Evolutionary conservation across 1,139 yeast species (phyloP), one percentile per base, ranked within the genome.

Genomic region (Kurtzmaniella quercitrusa): DNA sequence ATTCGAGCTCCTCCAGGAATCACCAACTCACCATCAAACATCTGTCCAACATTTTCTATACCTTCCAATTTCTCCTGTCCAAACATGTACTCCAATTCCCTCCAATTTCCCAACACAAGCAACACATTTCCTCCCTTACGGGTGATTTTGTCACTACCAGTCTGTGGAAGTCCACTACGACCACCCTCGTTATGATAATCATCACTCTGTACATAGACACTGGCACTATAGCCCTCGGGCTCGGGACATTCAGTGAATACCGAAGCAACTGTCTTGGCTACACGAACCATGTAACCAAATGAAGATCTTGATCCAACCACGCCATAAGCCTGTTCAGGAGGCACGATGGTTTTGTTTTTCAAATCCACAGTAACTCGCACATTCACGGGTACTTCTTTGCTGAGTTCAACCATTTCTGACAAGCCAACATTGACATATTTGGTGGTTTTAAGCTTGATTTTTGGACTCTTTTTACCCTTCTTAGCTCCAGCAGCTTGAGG

Each of bases 301-400:
- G 84, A 69, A 6, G 79, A 69, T 47, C 74, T 74, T 33, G 77
- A 74, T 0, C 89, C 89, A 3, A 68, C 63, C 3, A 63, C 54
- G 1, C 86, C 87, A 56, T 87, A 88, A 0, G 95, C 95, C 40
- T 77, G 80, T 15, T 66, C 52, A 3, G 95, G 89, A 1, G 91
- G 78, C 0, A 87, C 94, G 6, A 88, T 78, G 44, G 75, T 76
- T 44, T 73, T 74, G 23, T 76, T 76, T 42, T 77, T 69, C 23
- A 79, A 55, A 55, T 89, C 89, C 1, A 89, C 88, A 0, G 95
- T 87, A 5, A 89, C 96, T 50, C 96, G 66, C 5, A 85, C 87
- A 52, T 85, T 82, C 1, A 80, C 76, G 1, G 96, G 96, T 2
- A 88, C 82, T 47, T 82, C 81, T 46, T 78, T 80, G 16, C 62